Conservation (phyloP, 495 filamentous ascomycete genomes). For the Apiosordaria backusii region DNA sequence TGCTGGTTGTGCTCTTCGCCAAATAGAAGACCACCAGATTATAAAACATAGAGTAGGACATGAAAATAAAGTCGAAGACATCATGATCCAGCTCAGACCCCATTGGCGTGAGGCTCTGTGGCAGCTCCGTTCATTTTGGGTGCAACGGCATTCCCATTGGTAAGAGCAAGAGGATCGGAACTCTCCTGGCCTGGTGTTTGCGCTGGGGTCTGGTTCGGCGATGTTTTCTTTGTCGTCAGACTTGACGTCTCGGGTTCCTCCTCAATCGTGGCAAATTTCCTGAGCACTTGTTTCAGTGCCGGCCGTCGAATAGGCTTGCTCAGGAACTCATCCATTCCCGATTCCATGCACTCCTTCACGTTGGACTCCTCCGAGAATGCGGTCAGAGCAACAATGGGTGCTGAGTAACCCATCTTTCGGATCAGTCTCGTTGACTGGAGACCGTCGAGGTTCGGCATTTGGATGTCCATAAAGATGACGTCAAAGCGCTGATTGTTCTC, state of each 20-base stretch:
- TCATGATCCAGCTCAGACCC: not conserved
- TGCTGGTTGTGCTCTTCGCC: not conserved
- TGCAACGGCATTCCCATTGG: not conserved
- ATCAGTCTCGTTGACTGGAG: slow-evolving; percentile 85
- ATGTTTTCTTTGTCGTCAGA: slow-evolving; percentile 26
- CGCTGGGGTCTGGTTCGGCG: slow-evolving; percentile 30
- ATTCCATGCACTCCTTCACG: slow-evolving; percentile 76
- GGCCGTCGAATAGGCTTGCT: slow-evolving; percentile 81
- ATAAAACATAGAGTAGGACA: not conserved
- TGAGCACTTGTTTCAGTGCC: slow-evolving; percentile 79
- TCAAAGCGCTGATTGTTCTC: slow-evolving; percentile 67
- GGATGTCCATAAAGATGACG: slow-evolving; percentile 90
- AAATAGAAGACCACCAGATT: not conserved
- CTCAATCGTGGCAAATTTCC: slow-evolving; percentile 55
- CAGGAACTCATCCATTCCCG: slow-evolving; percentile 68
- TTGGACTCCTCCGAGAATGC: slow-evolving; percentile 90
- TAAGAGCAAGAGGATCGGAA: slow-evolving; percentile 10
- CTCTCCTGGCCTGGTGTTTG: slow-evolving; percentile 15
- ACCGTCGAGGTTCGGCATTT: slow-evolving; percentile 93
- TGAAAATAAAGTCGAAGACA: not conserved
- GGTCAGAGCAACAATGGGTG: slow-evolving; percentile 86
- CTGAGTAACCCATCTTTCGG: slow-evolving; percentile 77
- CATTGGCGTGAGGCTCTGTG: not conserved
- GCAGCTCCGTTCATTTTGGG: slow-evolving; percentile 15
- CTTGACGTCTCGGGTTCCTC: slow-evolving; percentile 50